Evolutionary conservation across 1,284 basidiomycete genomes (phyloP), one percentile per base, ranked within the genome.

Genomic region (Microbotryum scabiosae): DNA sequence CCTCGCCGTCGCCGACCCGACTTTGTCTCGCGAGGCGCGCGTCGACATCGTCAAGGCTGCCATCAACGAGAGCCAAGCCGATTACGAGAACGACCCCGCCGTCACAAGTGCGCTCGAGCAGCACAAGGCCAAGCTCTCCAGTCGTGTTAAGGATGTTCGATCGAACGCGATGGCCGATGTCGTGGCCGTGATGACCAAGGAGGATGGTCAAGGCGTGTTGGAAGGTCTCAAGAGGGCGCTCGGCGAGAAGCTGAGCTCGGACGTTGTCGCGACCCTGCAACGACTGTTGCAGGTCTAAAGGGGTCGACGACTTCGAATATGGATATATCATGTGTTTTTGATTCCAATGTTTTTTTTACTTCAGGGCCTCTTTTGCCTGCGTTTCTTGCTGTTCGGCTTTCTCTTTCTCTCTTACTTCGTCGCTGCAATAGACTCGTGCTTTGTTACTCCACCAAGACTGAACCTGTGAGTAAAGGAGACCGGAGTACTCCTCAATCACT

Each of bases 1-100:
- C 28, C 63, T 76, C 45, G 69, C 63, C 3, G 66, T 57, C 28
- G 75, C 75, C 49, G 69, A 75, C 69, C 66, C 73, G 25, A 32
- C 66, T 32, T 68, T 76, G 60, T 70, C 69, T 51, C 70, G 70
- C 41, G 57, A 61, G 49, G 70, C 71, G 36, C 63, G 70, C 23
- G 51, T 70, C 44, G 70, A 62, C 43, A 64, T 66, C 32, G 57
- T 76, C 56, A 61, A 67, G 36, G 64, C 59, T 49, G 58, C 71
- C 45, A 56, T 71, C 49, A 64, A 66, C 16, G 50, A 57, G 2
- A 52, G 30, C 30, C 61, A 61, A 28, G 62, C 69, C 45, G 72
- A 71, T 49, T 57, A 67, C 16, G 36, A 55, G 23, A 71, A 72
- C 56, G 69, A 73, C 44, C 66, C 70, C 56, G 66, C 71, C 58